phyloP scores from a whole-genome alignment of 2,329 filamentous ascomycete species.

The Pseudogymnoascus verrucosus region DNA sequence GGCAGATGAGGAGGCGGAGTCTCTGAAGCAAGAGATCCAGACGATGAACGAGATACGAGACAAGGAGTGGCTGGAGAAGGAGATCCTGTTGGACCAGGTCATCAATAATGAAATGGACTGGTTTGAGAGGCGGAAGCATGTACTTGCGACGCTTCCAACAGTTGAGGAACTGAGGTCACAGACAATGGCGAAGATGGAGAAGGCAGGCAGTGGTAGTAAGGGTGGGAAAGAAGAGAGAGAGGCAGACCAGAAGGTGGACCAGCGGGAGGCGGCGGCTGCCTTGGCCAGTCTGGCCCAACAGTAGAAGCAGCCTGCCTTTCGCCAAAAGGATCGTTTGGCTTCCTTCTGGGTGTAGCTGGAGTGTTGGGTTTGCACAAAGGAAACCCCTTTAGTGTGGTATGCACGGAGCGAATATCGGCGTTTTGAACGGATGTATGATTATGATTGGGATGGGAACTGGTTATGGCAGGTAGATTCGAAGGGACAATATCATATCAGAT shows the following conservation, averaged over 20 bases:
- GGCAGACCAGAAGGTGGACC: neutral
- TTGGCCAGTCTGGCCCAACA: conserved; percentile 3
- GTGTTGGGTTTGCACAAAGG: neutral
- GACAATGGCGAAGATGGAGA: conserved; percentile 3
- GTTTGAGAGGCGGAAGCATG: conserved; percentile 48
- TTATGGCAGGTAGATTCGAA: neutral
- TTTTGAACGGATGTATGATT: neutral
- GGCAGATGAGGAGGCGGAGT: conserved; percentile 59
- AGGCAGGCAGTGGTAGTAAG: neutral
- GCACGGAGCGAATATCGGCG: neutral
- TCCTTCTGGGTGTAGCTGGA: neutral
- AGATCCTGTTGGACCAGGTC: conserved; percentile 67
- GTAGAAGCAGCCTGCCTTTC: neutral
- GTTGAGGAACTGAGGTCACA: neutral
- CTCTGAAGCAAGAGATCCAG: conserved; percentile 56
- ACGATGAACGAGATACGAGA: conserved; percentile 58
- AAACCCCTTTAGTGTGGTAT: neutral
- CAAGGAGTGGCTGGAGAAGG: conserved; percentile 72
- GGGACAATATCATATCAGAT: neutral
- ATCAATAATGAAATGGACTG: conserved; percentile 60
- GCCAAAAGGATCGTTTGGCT: neutral
- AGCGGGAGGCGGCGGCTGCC: neutral
- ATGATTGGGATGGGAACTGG: neutral
- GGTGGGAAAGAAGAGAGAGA: neutral
- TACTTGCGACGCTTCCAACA: conserved; percentile 37